Evolutionary conservation across 2,329 filamentous ascomycete species (phyloP).

Genomic region (Colletotrichum brevisporum): DNA sequence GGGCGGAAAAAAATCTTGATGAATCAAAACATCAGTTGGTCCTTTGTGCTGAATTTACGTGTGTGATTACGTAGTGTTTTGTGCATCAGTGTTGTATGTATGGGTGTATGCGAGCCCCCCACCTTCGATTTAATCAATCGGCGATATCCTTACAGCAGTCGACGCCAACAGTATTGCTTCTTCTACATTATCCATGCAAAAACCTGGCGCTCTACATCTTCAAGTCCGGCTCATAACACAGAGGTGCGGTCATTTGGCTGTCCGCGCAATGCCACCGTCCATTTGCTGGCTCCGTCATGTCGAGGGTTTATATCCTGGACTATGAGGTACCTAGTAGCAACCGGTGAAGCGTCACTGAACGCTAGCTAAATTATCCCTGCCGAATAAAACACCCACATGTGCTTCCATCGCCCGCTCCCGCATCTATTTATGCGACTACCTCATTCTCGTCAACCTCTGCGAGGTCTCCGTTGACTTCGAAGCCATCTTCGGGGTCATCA

Average conservation of each 20-base stretch:
- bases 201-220: constrained; percentile 21
- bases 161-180: constrained; percentile 30
- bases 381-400: constrained; percentile 8
- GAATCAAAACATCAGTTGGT: too few relatives aligned
- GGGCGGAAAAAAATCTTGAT: too few relatives aligned
- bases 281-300: constrained; percentile 30
- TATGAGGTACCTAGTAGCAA: not conserved
- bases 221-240: constrained; percentile 22
- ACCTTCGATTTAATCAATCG: constrained; percentile 17
- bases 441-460: constrained; percentile 65
- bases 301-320: constrained; percentile 7
- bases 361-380: not conserved
- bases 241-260: constrained; percentile 8
- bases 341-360: not conserved
- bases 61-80: not conserved
- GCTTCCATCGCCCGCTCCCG: not conserved
- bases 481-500: constrained; percentile 55
- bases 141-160: constrained; percentile 33
- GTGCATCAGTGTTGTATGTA: too few relatives aligned
- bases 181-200: constrained; percentile 38
- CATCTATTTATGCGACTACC: constrained; percentile 21
- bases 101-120: too few relatives aligned
- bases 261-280: constrained; percentile 2
- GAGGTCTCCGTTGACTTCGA: constrained; percentile 66
- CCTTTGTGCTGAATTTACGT: too few relatives aligned